Base-by-base conservation (phyloP, 257 asterid species). In the Solanum lignicaule region DNA sequence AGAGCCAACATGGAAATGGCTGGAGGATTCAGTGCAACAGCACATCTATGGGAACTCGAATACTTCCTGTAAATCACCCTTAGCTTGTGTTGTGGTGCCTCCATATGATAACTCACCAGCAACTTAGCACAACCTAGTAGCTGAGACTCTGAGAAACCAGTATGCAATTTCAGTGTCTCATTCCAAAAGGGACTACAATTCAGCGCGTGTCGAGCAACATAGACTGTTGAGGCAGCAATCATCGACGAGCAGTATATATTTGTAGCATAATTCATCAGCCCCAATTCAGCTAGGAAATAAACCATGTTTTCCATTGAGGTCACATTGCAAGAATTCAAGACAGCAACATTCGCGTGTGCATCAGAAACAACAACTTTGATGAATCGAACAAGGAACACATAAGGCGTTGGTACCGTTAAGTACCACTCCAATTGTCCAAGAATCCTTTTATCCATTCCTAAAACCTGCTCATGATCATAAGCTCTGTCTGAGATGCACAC, bases 161-260 rank as follows among this genome's bases (percentile, higher is more conserved):
- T 95, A 92, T 95, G 98, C 86, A 88, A 3, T 35, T 89, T 92
- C 18, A 97, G 95, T 7, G 98, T 95, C 0, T 94, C 95, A 69
- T 91, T 94, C 99, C 99, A 97, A n/a, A 84, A 20, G 4, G 97
- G 98, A 3, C 85, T 83, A 88, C 55, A 91, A 10, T 89, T 87
- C 36, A 97, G 48, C 5, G 96, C 90, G 90, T 94, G 93, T 35
- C 98, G 86, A 1, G 99, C 98, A 5, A 91, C 95, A 29, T 97
- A 95, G 84, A 97, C 99, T 75, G 98, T 97, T 32, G 98, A 94
- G 90, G 98, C 99, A 88, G 98, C 98, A 89, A 97, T 89, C 98
- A 93, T 91, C 0, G 99, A 94, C 11, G 98, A 97, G 87, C 96
- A 89, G 92, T 93, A 92, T n/a, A 87, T 87, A 1, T 92, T 81